Conservation (phyloP, 1,284 basidiomycete species). For the Melampsora abietis-canadensis region DNA sequence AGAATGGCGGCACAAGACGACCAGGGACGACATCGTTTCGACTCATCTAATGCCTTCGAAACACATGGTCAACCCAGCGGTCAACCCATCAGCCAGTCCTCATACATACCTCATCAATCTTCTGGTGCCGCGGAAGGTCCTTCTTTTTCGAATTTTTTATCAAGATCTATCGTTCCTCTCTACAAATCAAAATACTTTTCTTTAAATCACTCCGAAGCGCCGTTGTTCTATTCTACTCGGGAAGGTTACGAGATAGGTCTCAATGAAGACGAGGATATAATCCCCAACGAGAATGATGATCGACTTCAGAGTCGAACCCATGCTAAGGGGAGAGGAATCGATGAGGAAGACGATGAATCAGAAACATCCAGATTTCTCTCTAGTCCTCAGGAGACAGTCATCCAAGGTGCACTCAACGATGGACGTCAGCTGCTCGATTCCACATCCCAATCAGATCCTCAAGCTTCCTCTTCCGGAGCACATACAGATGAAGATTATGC, state of each 20-base stretch:
- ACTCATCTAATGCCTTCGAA: slow-evolving; percentile 3
- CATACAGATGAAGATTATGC: slow-evolving; percentile 4
- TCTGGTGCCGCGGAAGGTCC: slow-evolving; percentile 5
- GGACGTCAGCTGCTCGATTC: not conserved
- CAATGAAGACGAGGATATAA: slow-evolving; percentile 27
- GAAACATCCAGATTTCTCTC: slow-evolving; percentile 2
- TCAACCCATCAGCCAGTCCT: slow-evolving; percentile 1
- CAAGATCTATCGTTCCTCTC: slow-evolving; percentile 30
- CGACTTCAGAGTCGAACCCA: not conserved
- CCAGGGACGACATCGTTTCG: not conserved
- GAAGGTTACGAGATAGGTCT: slow-evolving; percentile 20
- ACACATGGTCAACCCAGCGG: not conserved
- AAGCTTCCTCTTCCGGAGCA: not conserved
- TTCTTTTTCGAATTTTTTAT: slow-evolving; percentile 31
- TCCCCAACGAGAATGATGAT: slow-evolving; percentile 29
- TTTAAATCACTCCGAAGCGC: slow-evolving; percentile 17
- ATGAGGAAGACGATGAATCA: slow-evolving; percentile 9
- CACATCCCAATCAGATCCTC: slow-evolving; percentile 3
- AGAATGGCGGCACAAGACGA: not conserved
- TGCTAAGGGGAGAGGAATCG: slow-evolving; percentile 10
- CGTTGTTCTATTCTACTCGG: slow-evolving; percentile 30
- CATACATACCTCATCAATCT: slow-evolving; percentile 1
- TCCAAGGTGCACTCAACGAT: not conserved
- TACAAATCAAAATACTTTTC: slow-evolving; percentile 24
- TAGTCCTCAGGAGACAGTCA: not conserved